A percentile compares a stretch with the other conserved stretches of the same genome.
Conservation (phyloP, 2,329 filamentous ascomycete genomes). For the Neofusicoccum parvum region DNA sequence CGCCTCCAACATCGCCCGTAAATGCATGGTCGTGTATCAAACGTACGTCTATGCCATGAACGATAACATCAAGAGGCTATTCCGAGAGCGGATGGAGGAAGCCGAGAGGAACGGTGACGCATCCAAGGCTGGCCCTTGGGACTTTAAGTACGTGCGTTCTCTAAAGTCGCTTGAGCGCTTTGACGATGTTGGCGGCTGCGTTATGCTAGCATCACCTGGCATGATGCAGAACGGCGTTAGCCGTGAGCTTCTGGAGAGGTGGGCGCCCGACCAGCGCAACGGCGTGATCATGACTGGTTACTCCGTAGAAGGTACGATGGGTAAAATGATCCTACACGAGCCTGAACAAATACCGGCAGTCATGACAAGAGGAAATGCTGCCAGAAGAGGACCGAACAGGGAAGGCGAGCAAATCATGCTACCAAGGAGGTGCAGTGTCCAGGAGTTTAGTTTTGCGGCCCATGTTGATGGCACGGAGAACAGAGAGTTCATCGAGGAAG, state of each 20-base stretch:
- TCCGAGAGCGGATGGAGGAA: constrained; percentile 87
- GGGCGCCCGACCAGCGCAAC: constrained; percentile 95
- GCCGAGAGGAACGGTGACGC: constrained; percentile 78
- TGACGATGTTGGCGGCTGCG: constrained; percentile 91
- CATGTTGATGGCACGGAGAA: constrained; percentile 97
- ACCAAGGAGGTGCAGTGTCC: constrained; percentile 85
- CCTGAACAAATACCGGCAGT: constrained; percentile 93
- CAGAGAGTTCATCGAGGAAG: constrained; percentile 93
- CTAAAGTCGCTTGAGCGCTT: constrained; percentile 93
- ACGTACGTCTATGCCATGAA: constrained; percentile 99
- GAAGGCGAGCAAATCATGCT: constrained; percentile 85
- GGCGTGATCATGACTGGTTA: constrained; percentile 99
- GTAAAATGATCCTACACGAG: constrained; percentile 90
- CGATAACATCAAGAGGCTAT: constrained; percentile 96
- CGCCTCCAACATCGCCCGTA: constrained; percentile 88
- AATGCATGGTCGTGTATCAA: constrained; percentile 98
- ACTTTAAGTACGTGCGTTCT: constrained; percentile 91
- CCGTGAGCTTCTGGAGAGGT: constrained; percentile 86
- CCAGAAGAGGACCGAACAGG: constrained; percentile 62
- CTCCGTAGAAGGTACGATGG: constrained; percentile 98
- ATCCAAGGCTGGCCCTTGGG: constrained; percentile 84
- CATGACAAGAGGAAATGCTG: constrained; percentile 67
- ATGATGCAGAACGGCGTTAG: constrained; percentile 98
- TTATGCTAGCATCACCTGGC: constrained; percentile 96
- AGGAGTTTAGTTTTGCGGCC: constrained; percentile 93